Evolutionary conservation across 345 rosid species (phyloP), one percentile per base, ranked within the genome.

Genomic region (Erucastrum elatum): DNA sequence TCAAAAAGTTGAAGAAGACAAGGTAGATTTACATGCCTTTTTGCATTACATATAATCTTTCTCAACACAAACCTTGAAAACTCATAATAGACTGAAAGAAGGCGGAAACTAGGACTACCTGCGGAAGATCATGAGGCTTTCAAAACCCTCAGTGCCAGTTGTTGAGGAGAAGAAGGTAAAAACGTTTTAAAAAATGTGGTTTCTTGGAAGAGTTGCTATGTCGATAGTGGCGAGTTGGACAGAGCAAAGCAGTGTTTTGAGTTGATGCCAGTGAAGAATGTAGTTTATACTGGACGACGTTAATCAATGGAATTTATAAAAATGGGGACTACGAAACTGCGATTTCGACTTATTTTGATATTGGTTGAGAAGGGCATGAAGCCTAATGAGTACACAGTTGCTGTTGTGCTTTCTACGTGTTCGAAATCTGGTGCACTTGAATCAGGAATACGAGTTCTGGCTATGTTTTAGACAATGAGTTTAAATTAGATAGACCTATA

Each of bases 1-100:
- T 74, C 97, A 91, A 82, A 95, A 95, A 74, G 77, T 95, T 88
- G 98, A 93, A 85, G 99, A 95, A 83, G 99, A 95, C 88, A 95
- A 86, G 94, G 99, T 95, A 76, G 46, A 39, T 15, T 63, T 66
- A 65, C 69, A 13, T 46, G 72, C 37, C 39, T n/a, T 56, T 74
- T 71, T 64, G 51, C 55, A 21, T 60, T 25, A 67, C 72, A 49
- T 58, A n/a, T 60, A n/a, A 21, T 26, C 1, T 44, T n/a, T 41
- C 44, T 64, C 68, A 39, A 7, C 8, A 6, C 25, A 68, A 41
- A 53, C 5, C 26, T 55, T 51, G 53, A 39, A 35, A 12, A 4
- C 29, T 49, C 61, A 15, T 65, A 75, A 53, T 87, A 95, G 99
- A 98, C 94, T 46, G 99, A 95, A 85, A 89, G 99, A 84, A 91